Percentiles rank a stretch among this genome's conserved stretches.
phyloP scores from a whole-genome alignment of 2,329 filamentous ascomycete genomes.

The Paraphaeosphaeria minitans region DNA sequence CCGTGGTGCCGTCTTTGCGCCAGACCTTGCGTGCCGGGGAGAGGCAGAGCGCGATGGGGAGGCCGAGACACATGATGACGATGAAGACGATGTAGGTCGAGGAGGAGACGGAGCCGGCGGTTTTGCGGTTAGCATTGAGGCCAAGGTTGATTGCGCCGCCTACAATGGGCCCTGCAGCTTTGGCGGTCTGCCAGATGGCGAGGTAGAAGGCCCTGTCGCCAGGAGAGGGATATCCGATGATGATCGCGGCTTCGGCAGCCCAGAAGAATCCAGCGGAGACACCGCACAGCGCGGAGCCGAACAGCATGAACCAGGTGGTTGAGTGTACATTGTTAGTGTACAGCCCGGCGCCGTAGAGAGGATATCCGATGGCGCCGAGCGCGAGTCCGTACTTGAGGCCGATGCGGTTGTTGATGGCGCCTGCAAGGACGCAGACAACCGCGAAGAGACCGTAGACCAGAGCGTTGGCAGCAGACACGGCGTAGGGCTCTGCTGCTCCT shows the following conservation, averaged over 20 bases:
- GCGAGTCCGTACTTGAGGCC: constrained; percentile 43
- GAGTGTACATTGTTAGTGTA: constrained; percentile 48
- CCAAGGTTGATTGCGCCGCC: constrained; percentile 58
- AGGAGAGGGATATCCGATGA: constrained; percentile 49
- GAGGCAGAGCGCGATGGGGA: constrained; percentile 50
- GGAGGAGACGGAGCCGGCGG: constrained; percentile 46
- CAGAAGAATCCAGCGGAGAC: constrained; percentile 51
- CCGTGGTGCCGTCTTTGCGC: constrained; percentile 49
- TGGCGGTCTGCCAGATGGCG: constrained; percentile 43
- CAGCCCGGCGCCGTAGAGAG: constrained; percentile 49
- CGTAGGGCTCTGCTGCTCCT: constrained; percentile 42
- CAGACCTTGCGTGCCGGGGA: constrained; percentile 54
- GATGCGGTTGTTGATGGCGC: constrained; percentile 47
- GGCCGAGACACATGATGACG: constrained; percentile 54
- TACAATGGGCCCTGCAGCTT: constrained; percentile 50
- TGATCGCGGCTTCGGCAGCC: constrained; percentile 50
- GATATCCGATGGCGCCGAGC: constrained; percentile 52
- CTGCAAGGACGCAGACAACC: constrained; percentile 38
- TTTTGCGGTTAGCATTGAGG: constrained; percentile 49
- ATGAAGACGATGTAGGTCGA: constrained; percentile 55
- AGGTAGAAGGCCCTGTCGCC: constrained; percentile 45
- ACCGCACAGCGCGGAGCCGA: constrained; percentile 47
- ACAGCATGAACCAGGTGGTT: constrained; percentile 49
- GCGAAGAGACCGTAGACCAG: constrained; percentile 42
- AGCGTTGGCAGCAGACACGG: constrained; percentile 41